A percentile compares a stretch with the other conserved stretches of the same genome.
These are phyloP conservation scores for Triticum dicoccoides DNA, from an alignment of 176 grass and related monocot genomes.

Conservation along the genomic window DNA sequence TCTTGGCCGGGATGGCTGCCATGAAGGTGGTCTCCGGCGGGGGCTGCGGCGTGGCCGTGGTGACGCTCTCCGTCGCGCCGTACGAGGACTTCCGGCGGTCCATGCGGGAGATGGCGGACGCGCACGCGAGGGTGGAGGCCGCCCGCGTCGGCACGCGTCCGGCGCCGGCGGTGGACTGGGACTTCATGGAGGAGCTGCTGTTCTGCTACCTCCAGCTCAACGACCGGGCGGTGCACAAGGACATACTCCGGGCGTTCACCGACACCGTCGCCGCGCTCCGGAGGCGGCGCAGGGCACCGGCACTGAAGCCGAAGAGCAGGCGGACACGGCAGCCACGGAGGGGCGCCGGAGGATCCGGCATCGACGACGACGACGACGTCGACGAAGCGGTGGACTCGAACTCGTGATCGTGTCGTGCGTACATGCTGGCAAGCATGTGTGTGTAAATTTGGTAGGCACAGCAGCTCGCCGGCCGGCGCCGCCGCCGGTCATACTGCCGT, in stretches of 20 bases:
- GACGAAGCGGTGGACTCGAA: not conserved
- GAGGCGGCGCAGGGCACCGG: not conserved
- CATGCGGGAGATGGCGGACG: conserved; percentile 49
- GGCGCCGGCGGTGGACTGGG: conserved; percentile 37
- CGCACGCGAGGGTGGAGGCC: not conserved
- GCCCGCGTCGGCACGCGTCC: not conserved
- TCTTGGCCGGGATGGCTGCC: not conserved
- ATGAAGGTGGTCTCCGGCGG: not conserved
- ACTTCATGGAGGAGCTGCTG: conserved; percentile 57
- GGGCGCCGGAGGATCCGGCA: not conserved
- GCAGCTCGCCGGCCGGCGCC: not conserved
- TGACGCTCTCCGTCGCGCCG: conserved; percentile 35
- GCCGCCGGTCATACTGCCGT: not conserved
- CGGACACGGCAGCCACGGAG: not conserved
- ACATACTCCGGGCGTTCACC: conserved; percentile 51
- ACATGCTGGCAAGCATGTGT: not conserved
- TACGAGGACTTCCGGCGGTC: conserved; percentile 47
- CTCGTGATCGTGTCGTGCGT: not conserved
- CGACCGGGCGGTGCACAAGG: conserved; percentile 45
- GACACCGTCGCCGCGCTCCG: conserved; percentile 39
- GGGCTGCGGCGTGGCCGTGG: conserved; percentile 30
- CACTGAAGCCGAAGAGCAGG: conserved; percentile 11
- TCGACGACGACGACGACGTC: not conserved
- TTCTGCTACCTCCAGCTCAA: conserved; percentile 55
- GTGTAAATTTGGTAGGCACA: not conserved